Evolutionary conservation across 495 filamentous ascomycete species (phyloP).

Genomic region (Jackrogersella multiformis): DNA sequence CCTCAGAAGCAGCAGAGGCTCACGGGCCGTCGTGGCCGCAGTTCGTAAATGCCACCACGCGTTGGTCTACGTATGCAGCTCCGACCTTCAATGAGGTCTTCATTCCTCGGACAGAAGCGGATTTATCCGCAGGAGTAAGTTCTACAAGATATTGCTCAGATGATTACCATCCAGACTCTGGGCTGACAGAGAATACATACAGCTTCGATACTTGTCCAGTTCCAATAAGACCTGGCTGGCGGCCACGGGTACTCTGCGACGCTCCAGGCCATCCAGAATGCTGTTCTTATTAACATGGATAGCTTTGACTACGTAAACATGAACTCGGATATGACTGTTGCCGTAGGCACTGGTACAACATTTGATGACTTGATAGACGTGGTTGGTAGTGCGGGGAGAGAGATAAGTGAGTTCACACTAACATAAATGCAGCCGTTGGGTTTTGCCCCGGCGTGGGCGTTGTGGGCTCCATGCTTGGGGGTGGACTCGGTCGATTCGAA

Average conservation of each 20-base stretch:
- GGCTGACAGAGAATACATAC: not conserved
- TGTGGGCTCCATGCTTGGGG: conserved; percentile 68
- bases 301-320: conserved; percentile 1
- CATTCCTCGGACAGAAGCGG: not conserved
- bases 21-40: not conserved
- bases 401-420: conserved; percentile 5
- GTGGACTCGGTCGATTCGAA: conserved; percentile 66
- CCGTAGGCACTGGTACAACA: not conserved
- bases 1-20: not conserved
- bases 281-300: conserved; percentile 3
- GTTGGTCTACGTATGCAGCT: conserved; percentile 2
- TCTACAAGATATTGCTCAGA: too few species aligned
- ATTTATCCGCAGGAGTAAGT: not conserved
- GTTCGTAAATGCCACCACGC: not conserved
- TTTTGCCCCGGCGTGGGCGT: conserved; percentile 58
- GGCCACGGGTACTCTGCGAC: conserved; percentile 5
- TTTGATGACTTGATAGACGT: not conserved
- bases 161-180: too few species aligned
- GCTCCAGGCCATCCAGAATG: conserved; percentile 2
- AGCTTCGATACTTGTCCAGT: conserved; percentile 15
- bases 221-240: conserved; percentile 6
- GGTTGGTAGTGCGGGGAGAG: not conserved
- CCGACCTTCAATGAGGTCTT: not conserved
- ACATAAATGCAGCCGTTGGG: conserved; percentile 7
- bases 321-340: not conserved